These are phyloP conservation scores for Daldinia vernicosa DNA, from an alignment of 495 filamentous ascomycete genomes.

Conservation along the genomic window DNA sequence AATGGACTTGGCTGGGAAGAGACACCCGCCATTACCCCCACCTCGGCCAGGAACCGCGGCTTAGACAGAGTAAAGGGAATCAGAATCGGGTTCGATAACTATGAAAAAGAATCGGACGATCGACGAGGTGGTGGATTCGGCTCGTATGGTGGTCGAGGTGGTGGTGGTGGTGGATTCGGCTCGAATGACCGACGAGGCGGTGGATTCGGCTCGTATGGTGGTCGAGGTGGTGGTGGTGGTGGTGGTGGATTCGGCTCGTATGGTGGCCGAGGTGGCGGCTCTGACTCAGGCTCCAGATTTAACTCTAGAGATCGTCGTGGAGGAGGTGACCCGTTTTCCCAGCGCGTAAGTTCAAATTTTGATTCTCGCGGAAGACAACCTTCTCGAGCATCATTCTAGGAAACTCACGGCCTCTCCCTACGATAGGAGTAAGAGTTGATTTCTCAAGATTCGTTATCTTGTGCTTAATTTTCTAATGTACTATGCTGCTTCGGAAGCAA, in stretches of 20 bases:
- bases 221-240: not conserved
- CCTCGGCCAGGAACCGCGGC: conserved; percentile 59
- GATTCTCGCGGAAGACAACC: not conserved
- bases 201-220: not conserved
- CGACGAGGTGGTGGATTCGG: not conserved
- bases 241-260: not conserved
- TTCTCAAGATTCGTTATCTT: conserved; percentile 4
- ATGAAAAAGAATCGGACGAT: conserved; percentile 8
- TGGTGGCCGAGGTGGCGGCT: not conserved
- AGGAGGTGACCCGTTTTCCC: conserved; percentile 13
- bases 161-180: not conserved
- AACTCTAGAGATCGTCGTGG: not conserved
- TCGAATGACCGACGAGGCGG: not conserved
- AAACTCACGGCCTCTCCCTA: not conserved
- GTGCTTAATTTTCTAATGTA: conserved; percentile 27
- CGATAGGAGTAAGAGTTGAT: not conserved
- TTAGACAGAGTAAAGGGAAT: conserved; percentile 56
- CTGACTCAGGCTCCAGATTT: not conserved
- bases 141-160: not conserved
- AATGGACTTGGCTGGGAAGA: conserved; percentile 68
- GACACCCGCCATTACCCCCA: conserved; percentile 61
- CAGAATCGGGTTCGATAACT: conserved; percentile 49
- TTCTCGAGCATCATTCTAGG: conserved; percentile 22
- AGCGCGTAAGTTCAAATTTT: conserved; percentile 10
- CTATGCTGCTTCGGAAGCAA: conserved; percentile 20